Percentiles rank a stretch among this genome's conserved stretches.
Conservation (phyloP, 306 rosid species). For the Herpetospermum pedunculosum region DNA sequence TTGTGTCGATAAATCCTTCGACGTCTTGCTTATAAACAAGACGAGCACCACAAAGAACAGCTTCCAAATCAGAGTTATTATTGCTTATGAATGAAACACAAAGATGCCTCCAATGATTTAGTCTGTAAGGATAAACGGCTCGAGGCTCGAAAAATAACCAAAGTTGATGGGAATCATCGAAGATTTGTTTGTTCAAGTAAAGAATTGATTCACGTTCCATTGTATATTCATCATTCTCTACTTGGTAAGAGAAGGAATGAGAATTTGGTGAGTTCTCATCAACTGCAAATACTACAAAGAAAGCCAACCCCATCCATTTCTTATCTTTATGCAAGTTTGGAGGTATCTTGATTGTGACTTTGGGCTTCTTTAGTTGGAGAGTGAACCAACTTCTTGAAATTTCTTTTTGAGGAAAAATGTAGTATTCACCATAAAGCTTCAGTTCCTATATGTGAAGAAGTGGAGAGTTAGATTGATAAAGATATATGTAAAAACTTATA, state of each 20-base stretch:
- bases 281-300: background rate
- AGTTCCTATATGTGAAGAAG: background rate
- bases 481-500: background rate
- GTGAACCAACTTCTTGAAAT: slow-evolving; percentile 1
- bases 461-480: too few relatives aligned
- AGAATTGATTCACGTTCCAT: background rate
- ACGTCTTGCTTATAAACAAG: slow-evolving; percentile 8
- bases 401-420: background rate
- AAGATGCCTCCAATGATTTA: background rate
- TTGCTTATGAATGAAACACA: background rate
- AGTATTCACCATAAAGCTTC: background rate
- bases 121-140: background rate
- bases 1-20: background rate
- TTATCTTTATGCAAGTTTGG: slow-evolving; percentile 10
- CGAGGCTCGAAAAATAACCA: background rate
- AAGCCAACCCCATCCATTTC: slow-evolving; percentile 6
- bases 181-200: background rate
- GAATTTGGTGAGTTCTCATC: background rate
- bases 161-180: background rate
- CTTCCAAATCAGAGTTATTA: background rate
- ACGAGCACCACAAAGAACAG: slow-evolving; percentile 7
- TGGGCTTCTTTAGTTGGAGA: background rate
- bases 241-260: slow-evolving; percentile 11
- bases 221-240: background rate
- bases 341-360: background rate